Percentiles rank a stretch among this genome's conserved stretches.
Conservation (phyloP, 768 basidiomycete genomes). For the Boletus rex-veris region DNA sequence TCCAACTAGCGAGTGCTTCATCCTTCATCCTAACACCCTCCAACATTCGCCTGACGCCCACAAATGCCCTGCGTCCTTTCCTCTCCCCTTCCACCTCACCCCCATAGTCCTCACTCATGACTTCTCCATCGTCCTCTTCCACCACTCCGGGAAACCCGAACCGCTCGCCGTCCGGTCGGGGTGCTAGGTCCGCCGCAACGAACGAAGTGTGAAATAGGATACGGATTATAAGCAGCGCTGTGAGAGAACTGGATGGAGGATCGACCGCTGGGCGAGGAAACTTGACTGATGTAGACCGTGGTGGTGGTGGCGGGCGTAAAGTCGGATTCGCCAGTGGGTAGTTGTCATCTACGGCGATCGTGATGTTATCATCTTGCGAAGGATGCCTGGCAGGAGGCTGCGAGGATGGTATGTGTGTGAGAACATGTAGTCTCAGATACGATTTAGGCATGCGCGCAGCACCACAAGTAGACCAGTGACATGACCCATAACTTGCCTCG, state of each 20-base stretch:
- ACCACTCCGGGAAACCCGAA: conserved; percentile 87
- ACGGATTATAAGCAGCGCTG: conserved; percentile 78
- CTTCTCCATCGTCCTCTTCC: conserved; percentile 73
- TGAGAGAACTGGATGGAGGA: conserved; percentile 71
- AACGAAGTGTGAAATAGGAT: conserved; percentile 81
- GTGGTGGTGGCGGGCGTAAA: conserved; percentile 63
- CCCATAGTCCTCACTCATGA: conserved; percentile 31
- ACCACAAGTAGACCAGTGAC: conserved; percentile 72
- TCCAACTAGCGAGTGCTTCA: conserved; percentile 56
- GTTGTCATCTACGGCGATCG: conserved; percentile 54
- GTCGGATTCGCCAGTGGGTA: conserved; percentile 66
- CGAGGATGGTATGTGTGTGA: conserved; percentile 70
- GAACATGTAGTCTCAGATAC: conserved; percentile 60
- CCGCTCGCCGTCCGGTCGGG: conserved; percentile 75
- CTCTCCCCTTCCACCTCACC: conserved; percentile 66
- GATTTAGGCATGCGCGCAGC: conserved; percentile 44
- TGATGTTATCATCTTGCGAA: conserved; percentile 71
- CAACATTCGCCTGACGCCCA: conserved; percentile 54
- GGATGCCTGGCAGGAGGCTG: conserved; percentile 57
- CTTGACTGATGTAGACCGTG: conserved; percentile 57
- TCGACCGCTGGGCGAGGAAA: conserved; percentile 59
- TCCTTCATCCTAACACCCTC: conserved; percentile 65
- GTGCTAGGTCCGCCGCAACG: conserved; percentile 58
- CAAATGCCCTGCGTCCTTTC: conserved; percentile 70
- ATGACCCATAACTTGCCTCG: conserved; percentile 47